These are phyloP conservation scores for Plectosphaerella plurivora DNA, from an alignment of 2,329 filamentous ascomycete species.

Conservation along the genomic window DNA sequence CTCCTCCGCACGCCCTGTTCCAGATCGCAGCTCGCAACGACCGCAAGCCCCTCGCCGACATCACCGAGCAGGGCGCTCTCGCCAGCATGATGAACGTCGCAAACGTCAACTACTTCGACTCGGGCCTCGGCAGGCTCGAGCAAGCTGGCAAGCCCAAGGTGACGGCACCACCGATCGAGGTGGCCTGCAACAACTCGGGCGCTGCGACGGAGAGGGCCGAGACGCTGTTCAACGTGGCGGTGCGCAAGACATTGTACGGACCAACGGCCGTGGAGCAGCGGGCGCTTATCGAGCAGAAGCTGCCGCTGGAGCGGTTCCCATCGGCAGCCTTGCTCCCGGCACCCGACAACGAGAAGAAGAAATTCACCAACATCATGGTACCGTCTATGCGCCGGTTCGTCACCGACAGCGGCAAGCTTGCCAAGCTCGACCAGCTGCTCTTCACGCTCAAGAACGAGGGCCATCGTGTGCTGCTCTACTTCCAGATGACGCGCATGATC, in stretches of 20 bases:
- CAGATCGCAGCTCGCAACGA: constrained; percentile 71
- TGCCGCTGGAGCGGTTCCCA: constrained; percentile 63
- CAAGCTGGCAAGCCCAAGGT: constrained; percentile 74
- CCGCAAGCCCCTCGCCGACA: constrained; percentile 61
- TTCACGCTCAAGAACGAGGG: constrained; percentile 86
- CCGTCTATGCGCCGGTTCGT: constrained; percentile 98
- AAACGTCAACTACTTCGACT: constrained; percentile 56
- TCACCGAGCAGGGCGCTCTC: constrained; percentile 69
- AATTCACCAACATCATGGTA: constrained; percentile 86
- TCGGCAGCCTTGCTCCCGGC: constrained; percentile 63
- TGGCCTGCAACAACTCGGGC: constrained; percentile 68
- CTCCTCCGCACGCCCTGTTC: constrained; percentile 74
- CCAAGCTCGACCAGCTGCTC: constrained; percentile 81
- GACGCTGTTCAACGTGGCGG: constrained; percentile 70
- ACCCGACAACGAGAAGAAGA: constrained; percentile 75
- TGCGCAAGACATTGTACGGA: constrained; percentile 74
- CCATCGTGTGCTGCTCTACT: constrained; percentile 93
- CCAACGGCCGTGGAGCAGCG: constrained; percentile 62
- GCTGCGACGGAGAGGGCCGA: constrained; percentile 63
- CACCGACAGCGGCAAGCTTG: constrained; percentile 94
- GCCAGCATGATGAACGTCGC: constrained; percentile 76
- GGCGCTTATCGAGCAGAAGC: constrained; percentile 67
- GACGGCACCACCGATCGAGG: constrained; percentile 79
- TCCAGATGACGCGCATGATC: constrained; percentile 99
- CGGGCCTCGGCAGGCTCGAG: constrained; percentile 75